These are phyloP conservation scores for Sugiyamaella smithiae DNA, from an alignment of 805 yeast genomes.

Conservation along the genomic window DNA sequence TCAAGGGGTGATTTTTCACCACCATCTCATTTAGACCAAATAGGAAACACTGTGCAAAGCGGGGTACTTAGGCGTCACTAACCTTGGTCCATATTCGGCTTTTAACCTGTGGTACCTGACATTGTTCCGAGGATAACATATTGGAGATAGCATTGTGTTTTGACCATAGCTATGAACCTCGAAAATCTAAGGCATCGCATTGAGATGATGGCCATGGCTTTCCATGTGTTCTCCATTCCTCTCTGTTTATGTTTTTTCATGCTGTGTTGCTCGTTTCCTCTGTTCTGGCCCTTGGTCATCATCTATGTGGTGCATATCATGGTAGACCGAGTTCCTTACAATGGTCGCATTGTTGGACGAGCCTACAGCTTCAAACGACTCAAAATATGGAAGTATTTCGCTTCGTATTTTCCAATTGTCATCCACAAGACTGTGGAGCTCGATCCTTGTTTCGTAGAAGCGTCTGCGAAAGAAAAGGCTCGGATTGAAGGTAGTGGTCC, in stretches of 20 bases:
- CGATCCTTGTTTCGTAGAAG: constrained; percentile 55
- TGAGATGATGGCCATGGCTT: constrained; percentile 64
- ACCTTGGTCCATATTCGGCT: too few relatives aligned
- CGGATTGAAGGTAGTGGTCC: neutral
- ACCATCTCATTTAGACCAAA: too few relatives aligned
- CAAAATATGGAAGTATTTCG: constrained; percentile 66
- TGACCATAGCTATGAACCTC: neutral
- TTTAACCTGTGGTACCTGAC: too few relatives aligned
- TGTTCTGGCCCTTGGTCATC: constrained; percentile 64
- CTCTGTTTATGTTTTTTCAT: constrained; percentile 45
- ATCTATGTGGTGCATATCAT: constrained; percentile 62
- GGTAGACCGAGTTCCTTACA: constrained; percentile 64
- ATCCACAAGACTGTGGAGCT: constrained; percentile 66
- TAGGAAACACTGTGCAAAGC: too few relatives aligned
- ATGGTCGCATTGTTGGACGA: constrained; percentile 65
- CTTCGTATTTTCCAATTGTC: constrained; percentile 74
- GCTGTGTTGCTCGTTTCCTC: constrained; percentile 54
- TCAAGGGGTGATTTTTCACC: too few relatives aligned
- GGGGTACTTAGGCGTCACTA: too few relatives aligned
- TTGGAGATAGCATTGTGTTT: too few relatives aligned
- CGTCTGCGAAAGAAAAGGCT: neutral
- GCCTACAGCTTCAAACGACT: constrained; percentile 56
- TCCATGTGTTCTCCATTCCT: constrained; percentile 74
- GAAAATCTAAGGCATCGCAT: constrained; percentile 42
- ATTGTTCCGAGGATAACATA: too few relatives aligned